Base-by-base conservation (phyloP, 116 monocot species). In the Zostera marina region DNA sequence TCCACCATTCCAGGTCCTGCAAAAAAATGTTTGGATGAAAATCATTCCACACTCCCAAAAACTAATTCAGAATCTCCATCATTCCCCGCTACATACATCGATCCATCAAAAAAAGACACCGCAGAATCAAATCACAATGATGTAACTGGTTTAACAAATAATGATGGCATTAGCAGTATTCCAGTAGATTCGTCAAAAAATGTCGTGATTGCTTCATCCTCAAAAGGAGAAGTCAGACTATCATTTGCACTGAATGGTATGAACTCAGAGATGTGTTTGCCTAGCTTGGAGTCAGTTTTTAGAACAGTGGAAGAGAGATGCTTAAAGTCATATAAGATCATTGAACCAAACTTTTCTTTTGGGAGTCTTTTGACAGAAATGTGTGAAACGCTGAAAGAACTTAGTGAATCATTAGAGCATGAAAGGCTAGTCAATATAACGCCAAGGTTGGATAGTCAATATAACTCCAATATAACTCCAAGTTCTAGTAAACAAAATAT, bases 281-380 rank as follows among this genome's bases (percentile, higher is more conserved):
- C 83, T 9, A 67, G 41, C 45, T 38, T 89, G 14, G 75, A 82
- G 14, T 44, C 66, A 25, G 23, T 96, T 19, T 56, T 82, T 52
- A 83, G 76, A 60, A 57, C 53, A n/a, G 68, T 82, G 3, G 96
- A 89, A 61, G 85, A 89, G 56, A 77, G 61, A 58, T 89, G 82
- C 48, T 46, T 89, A 22, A 68, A 68, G 55, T 76, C 80, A 11
- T 80, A 82, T 65, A 89, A 62, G 63, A 63, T 80, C 71, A 62
- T 80, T 9, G 61, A 58, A 42, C 79, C 83, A 21, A 41, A 72
- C 12, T 85, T 86, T 24, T 86, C 81, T 47, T 54, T 98, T 20
- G 42, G 59, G 63, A 67, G 73, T 25, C 43, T 86, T 12, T 74
- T 98, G 86, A 78, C 72, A 47, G 86, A 98, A 48, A 63, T 83